These are phyloP conservation scores for Dothideomycetes sp. DNA, from an alignment of 2,329 filamentous ascomycete genomes.

Conservation along the genomic window DNA sequence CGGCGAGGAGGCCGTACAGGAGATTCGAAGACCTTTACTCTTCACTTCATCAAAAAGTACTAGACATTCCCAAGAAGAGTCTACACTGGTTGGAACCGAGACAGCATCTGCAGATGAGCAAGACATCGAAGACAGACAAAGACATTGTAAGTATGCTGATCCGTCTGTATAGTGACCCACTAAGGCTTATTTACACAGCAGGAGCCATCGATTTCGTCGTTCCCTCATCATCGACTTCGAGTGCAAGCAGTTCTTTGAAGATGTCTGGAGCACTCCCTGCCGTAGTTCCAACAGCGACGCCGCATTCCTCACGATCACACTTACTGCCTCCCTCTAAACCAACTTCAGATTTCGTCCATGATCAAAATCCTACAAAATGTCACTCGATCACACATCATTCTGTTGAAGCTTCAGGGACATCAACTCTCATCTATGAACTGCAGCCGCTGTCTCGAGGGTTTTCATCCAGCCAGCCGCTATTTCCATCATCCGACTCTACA, in stretches of 20 bases:
- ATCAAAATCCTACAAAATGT: too few species aligned
- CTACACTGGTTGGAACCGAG: conserved; percentile 9
- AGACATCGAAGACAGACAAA: conserved; percentile 1
- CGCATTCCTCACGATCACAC: neutral
- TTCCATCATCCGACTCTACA: too few species aligned
- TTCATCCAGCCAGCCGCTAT: too few species aligned
- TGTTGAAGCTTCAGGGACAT: too few species aligned
- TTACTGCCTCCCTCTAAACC: conserved; percentile 1
- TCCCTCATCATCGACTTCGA: neutral
- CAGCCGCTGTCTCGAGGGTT: too few species aligned
- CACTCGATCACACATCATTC: too few species aligned
- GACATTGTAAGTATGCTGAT: neutral
- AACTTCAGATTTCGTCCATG: too few species aligned
- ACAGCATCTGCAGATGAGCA: neutral
- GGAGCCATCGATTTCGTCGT: conserved; percentile 2
- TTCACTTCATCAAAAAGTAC: conserved; percentile 10
- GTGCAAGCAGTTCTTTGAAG: neutral
- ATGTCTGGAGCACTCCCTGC: conserved; percentile 20
- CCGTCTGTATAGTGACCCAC: neutral
- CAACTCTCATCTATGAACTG: too few species aligned
- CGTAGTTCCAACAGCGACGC: neutral
- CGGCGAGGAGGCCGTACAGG: conserved; percentile 18
- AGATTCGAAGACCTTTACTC: conserved; percentile 3
- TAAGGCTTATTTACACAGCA: neutral
- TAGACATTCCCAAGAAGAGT: neutral